Percentiles rank a stretch among this genome's conserved stretches.
Conservation (phyloP, 2,329 filamentous ascomycete species). For the Rhytidhysteron rufulum region DNA sequence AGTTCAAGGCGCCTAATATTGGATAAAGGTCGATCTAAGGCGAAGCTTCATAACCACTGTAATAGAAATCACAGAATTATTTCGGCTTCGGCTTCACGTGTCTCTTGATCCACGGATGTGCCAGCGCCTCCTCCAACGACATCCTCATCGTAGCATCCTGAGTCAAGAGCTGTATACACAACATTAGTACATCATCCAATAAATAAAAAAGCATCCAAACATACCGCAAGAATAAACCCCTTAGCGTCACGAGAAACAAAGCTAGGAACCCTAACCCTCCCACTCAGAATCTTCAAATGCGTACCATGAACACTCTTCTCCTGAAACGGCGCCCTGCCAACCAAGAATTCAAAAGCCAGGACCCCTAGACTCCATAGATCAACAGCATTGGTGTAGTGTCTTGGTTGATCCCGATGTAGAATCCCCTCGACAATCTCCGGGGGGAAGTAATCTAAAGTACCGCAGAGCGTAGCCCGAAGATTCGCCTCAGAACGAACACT, state of each 20-base stretch:
- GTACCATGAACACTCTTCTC: constrained; percentile 80
- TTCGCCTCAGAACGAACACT: constrained; percentile 92
- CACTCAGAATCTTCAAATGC: constrained; percentile 75
- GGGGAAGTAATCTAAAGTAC: constrained; percentile 88
- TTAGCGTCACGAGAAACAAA: constrained; percentile 82
- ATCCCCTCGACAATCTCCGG: constrained; percentile 74
- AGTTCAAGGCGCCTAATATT: too few relatives aligned
- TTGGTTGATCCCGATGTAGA: constrained; percentile 51
- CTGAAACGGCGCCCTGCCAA: constrained; percentile 90
- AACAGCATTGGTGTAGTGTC: constrained; percentile 87
- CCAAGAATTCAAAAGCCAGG: constrained; percentile 86
- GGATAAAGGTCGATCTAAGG: too few relatives aligned
- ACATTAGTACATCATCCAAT: background rate
- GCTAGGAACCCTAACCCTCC: constrained; percentile 82
- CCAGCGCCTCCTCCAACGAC: constrained; percentile 75
- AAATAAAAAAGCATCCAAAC: too few relatives aligned
- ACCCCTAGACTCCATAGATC: constrained; percentile 94
- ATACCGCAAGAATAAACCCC: constrained; percentile 62
- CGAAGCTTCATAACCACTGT: too few relatives aligned
- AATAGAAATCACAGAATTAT: too few relatives aligned
- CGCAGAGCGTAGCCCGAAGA: constrained; percentile 84
- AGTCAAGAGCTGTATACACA: constrained; percentile 14
- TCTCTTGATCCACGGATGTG: constrained; percentile 90
- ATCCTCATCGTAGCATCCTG: constrained; percentile 85
- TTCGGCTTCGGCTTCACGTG: too few relatives aligned